Percentiles rank a stretch among this genome's conserved stretches.
phyloP scores from a whole-genome alignment of 441 rosid species.

The Dalechampia spathulata region DNA sequence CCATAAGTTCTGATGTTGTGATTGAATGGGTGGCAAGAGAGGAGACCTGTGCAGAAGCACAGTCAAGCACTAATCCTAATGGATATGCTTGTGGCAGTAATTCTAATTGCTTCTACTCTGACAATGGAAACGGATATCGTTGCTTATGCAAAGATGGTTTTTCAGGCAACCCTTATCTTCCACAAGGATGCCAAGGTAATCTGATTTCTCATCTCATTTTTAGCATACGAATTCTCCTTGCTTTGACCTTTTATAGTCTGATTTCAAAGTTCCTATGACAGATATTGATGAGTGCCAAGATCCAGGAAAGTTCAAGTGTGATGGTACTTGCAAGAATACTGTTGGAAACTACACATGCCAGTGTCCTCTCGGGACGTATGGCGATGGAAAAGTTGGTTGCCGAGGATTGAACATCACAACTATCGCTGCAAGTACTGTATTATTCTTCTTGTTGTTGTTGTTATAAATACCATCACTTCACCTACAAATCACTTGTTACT shows the following conservation, averaged over 20 bases:
- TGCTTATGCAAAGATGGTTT: slow-evolving; percentile 19
- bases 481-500: too few relatives aligned
- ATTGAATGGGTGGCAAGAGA: slow-evolving; percentile 19
- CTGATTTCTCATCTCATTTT: background rate
- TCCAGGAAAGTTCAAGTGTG: slow-evolving; percentile 9
- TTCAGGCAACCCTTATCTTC: slow-evolving; percentile 12
- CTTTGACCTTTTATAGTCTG: too few relatives aligned
- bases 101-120: slow-evolving; percentile 9
- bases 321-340: slow-evolving; percentile 17
- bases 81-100: slow-evolving; percentile 10
- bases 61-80: background rate
- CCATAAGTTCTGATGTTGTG: background rate
- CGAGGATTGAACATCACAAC: slow-evolving; percentile 7
- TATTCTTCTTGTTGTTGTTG: background rate
- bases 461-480: too few relatives aligned
- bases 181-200: slow-evolving; percentile 16
- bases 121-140: slow-evolving; percentile 16
- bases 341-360: slow-evolving; percentile 16
- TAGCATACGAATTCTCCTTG: too few relatives aligned
- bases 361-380: slow-evolving; percentile 18
- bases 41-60: slow-evolving; percentile 2
- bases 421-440: slow-evolving; percentile 6
- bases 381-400: slow-evolving; percentile 21
- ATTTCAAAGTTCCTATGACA: slow-evolving; percentile 1
- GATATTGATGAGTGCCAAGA: slow-evolving; percentile 19